Evolutionary conservation across 2,329 filamentous ascomycete genomes (phyloP).

Genomic region (Penicillium nordicum): DNA sequence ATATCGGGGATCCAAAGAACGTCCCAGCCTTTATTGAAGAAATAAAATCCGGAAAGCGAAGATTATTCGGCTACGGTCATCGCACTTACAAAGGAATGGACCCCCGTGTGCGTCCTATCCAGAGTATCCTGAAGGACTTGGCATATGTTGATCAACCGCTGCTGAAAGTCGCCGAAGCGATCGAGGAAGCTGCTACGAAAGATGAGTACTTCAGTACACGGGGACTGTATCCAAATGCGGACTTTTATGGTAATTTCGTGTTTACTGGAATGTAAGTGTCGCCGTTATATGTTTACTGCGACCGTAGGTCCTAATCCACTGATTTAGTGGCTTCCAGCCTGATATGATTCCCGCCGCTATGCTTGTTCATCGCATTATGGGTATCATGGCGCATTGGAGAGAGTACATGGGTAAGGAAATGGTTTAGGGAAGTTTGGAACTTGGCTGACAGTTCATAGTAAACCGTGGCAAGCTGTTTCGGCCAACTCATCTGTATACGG

Average conservation of each 20-base stretch:
- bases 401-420: conserved; percentile 30
- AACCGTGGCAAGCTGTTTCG: conserved; percentile 29
- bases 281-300: background rate
- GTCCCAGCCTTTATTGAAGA: conserved; percentile 28
- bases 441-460: conserved; percentile 17
- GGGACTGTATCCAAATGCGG: conserved; percentile 45
- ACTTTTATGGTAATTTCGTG: conserved; percentile 46
- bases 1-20: conserved; percentile 25
- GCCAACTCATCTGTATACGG: conserved; percentile 30
- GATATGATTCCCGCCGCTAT: conserved; percentile 32
- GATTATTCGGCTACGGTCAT: conserved; percentile 34
- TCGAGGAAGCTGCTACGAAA: conserved; percentile 23
- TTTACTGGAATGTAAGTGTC: conserved; percentile 41
- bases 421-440: background rate
- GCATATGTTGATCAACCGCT: conserved; percentile 12
- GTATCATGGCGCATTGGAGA: conserved; percentile 36
- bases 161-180: conserved; percentile 25
- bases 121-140: conserved; percentile 25
- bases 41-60: conserved; percentile 27
- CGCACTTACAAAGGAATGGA: conserved; percentile 32
- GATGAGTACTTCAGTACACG: conserved; percentile 29
- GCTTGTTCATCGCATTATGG: conserved; percentile 31
- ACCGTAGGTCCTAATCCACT: background rate
- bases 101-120: conserved; percentile 27
- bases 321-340: conserved; percentile 26